phyloP scores from a whole-genome alignment of 1,284 basidiomycete species.

The Boletus mariae region DNA sequence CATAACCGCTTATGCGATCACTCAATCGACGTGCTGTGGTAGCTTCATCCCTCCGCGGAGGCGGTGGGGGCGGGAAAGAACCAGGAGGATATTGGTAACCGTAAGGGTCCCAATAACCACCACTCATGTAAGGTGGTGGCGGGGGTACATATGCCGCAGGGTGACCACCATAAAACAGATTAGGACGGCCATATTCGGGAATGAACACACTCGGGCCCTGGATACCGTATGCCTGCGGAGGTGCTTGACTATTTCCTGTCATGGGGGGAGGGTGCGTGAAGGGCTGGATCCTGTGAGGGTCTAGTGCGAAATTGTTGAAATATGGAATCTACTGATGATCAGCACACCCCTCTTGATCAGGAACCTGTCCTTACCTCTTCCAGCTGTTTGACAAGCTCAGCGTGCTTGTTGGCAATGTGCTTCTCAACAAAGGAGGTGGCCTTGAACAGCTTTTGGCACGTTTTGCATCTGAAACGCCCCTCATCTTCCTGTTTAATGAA shows the following conservation, averaged over 20 bases:
- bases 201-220: constrained; percentile 55
- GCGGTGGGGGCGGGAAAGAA: constrained; percentile 36
- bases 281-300: constrained; percentile 88
- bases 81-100: constrained; percentile 38
- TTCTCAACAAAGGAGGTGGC: constrained; percentile 94
- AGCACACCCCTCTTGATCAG: constrained; percentile 13
- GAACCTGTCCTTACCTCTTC: constrained; percentile 56
- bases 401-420: constrained; percentile 87
- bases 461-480: constrained; percentile 92
- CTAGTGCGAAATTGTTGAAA: constrained; percentile 91
- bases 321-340: constrained; percentile 62
- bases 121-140: constrained; percentile 43
- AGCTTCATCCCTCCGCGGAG: constrained; percentile 53
- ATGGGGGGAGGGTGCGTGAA: constrained; percentile 71
- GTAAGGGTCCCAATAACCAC: constrained; percentile 56
- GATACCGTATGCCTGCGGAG: constrained; percentile 77
- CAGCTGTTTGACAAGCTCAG: constrained; percentile 73
- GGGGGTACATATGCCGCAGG: constrained; percentile 39
- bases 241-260: constrained; percentile 60
- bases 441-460: constrained; percentile 93
- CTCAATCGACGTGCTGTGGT: constrained; percentile 59
- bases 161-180: constrained; percentile 43
- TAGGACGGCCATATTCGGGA: constrained; percentile 42
- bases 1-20: constrained; percentile 74
- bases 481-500: constrained; percentile 92